Percentiles rank a stretch among this genome's conserved stretches.
Evolutionary conservation across 495 filamentous ascomycete species (phyloP).

Genomic region (Aspergillus bertholletiae): DNA sequence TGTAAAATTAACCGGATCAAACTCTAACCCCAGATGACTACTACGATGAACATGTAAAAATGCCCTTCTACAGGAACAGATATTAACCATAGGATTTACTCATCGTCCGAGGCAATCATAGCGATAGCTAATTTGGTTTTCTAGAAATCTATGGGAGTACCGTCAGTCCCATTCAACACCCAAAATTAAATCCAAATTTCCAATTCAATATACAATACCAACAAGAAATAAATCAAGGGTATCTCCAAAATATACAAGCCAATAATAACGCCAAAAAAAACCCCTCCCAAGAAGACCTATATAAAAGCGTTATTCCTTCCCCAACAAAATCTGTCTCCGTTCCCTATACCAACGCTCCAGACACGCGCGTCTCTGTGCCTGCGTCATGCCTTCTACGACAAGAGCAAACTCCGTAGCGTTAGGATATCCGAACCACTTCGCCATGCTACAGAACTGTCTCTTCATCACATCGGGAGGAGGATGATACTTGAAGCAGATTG

Average conservation of each 20-base stretch:
- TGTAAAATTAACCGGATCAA: no score
- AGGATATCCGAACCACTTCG: conserved; percentile 69
- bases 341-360: conserved; percentile 76
- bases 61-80: no score
- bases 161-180: no score
- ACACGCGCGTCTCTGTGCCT: conserved; percentile 73
- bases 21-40: no score
- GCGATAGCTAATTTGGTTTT: no score
- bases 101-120: no score
- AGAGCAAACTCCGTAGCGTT: conserved; percentile 85
- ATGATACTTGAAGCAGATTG: conserved; percentile 63
- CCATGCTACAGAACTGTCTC: conserved; percentile 91
- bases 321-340: conserved; percentile 43
- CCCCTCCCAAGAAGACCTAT: background rate
- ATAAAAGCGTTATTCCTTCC: background rate
- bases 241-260: background rate
- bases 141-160: no score
- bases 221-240: background rate
- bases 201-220: background rate
- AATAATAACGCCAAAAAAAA: background rate
- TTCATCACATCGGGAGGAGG: conserved; percentile 71
- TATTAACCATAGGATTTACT: no score
- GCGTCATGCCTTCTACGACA: conserved; percentile 90
- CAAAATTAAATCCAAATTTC: background rate
- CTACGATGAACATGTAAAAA: no score